Evolutionary conservation across 257 asterid genomes (phyloP), one percentile per base, ranked within the genome.

Genomic region (Fraxinus americana): DNA sequence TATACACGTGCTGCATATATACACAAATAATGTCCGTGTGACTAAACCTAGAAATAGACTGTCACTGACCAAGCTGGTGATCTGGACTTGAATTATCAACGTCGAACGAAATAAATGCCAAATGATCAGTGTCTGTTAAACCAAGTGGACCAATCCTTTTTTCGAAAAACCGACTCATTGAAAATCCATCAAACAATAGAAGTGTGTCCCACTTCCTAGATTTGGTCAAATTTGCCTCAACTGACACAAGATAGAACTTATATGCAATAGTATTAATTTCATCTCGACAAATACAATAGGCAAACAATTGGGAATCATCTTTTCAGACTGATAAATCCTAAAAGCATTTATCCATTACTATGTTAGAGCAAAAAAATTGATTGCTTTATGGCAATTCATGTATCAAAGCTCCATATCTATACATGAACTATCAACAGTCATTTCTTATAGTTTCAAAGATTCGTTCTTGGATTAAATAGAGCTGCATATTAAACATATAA

Each of bases 191-290:
- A n/a, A 70, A 7, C 36, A 14, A 73, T 19, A 67, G 65, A 45
- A 36, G 50, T 12, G 63, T 10, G 45, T 25, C 39, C 69, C 54
- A 8, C 63, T 74, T 45, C 13, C 5, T 4, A 70, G 34, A 67
- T 67, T 23, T 12, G 79, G 59, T 67, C 45, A 23, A 35, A 65
- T 70, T 17, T 61, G 67, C 78, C 57, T 76, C 7, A 35, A 67
- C 5, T 38, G 69, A 45, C 30, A 73, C 16, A 27, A 10, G 19
- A 41, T 50, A 77, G 43, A 76, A 36, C 50, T 63, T 10, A 80
- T 25, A 50, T 5, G 14, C 7, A 79, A 39, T 76, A 50, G 10
- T 45, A 17, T 67, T 29, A 41, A 71, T 61, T 23, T 9, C 21
- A 72, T 41, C 34, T 5, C 52, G 38, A 72, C 75, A 35, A 72